A percentile compares a stretch with the other conserved stretches of the same genome.
phyloP scores from a whole-genome alignment of 2,329 filamentous ascomycete species.

The Fusarium goolgardi region DNA sequence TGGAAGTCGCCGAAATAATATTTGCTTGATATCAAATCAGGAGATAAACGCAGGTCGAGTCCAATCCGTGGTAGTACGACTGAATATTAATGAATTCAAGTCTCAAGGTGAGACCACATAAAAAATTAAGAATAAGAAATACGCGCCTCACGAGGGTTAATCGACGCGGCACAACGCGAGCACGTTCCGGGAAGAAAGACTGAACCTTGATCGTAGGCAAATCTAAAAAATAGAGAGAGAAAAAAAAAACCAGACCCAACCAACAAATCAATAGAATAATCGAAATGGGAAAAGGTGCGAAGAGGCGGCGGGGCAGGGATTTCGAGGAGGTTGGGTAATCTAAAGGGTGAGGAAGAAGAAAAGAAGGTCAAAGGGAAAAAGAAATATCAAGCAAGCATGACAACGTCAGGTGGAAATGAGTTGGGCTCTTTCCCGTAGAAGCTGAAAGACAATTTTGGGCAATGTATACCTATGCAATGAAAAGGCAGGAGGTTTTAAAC shows the following conservation, averaged over 20 bases:
- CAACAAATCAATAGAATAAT: slow-evolving; percentile 2
- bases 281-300: slow-evolving; percentile 21
- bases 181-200: slow-evolving; percentile 15
- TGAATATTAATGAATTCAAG: slow-evolving; percentile 9
- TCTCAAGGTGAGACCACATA: slow-evolving; percentile 6
- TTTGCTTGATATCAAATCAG: background rate
- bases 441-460: slow-evolving; percentile 7
- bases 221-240: background rate
- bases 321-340: slow-evolving; percentile 25
- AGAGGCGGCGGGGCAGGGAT: slow-evolving; percentile 31
- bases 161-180: slow-evolving; percentile 36
- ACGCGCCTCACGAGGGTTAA: slow-evolving; percentile 17
- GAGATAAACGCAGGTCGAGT: slow-evolving; percentile 7
- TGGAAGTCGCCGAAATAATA: slow-evolving; percentile 6
- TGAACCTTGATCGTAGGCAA: slow-evolving; percentile 15
- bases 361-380: slow-evolving; percentile 18
- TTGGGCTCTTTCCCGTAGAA: slow-evolving; percentile 21
- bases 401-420: slow-evolving; percentile 40
- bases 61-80: slow-evolving; percentile 1
- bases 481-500: slow-evolving; percentile 11
- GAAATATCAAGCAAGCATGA: slow-evolving; percentile 24
- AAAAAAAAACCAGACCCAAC: slow-evolving; percentile 10
- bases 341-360: slow-evolving; percentile 9
- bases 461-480: background rate
- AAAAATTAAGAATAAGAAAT: slow-evolving; percentile 9